These are phyloP conservation scores for Dioscorea cayenensis DNA, from an alignment of 116 monocot species.

Conservation along the genomic window DNA sequence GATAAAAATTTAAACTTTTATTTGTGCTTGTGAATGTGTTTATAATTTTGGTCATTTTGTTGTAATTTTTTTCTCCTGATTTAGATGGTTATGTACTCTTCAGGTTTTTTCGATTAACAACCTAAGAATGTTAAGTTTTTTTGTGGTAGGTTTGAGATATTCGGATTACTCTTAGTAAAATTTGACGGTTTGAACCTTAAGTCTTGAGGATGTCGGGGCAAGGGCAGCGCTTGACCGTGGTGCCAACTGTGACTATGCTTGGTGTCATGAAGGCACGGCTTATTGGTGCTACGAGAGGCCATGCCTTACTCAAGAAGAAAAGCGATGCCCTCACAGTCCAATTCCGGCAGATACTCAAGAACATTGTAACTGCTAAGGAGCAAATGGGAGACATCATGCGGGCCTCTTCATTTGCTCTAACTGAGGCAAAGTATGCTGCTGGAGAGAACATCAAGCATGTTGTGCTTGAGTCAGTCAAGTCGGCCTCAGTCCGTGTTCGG, in stretches of 20 bases:
- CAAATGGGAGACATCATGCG: conserved; percentile 96
- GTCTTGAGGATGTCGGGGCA: conserved; percentile 61
- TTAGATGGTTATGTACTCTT: too few relatives aligned
- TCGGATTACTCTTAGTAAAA: neutral
- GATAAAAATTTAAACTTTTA: too few relatives aligned
- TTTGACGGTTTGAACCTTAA: neutral
- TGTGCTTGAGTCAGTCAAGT: conserved; percentile 60
- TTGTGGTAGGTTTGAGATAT: neutral
- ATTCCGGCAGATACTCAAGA: conserved; percentile 89
- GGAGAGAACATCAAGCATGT: conserved; percentile 76
- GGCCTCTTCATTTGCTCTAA: conserved; percentile 81
- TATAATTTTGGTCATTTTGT: too few relatives aligned
- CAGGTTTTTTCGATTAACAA: too few relatives aligned
- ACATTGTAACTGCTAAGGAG: conserved; percentile 85
- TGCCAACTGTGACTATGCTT: conserved; percentile 92
- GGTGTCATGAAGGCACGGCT: conserved; percentile 87
- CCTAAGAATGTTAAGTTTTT: neutral
- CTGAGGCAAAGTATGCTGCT: conserved; percentile 92
- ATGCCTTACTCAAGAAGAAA: conserved; percentile 96
- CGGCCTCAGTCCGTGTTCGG: conserved; percentile 72
- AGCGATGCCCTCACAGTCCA: conserved; percentile 88
- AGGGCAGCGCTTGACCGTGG: conserved; percentile 72
- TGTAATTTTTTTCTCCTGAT: too few relatives aligned
- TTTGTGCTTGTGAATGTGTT: too few relatives aligned
- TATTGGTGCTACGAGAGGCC: conserved; percentile 83